phyloP scores from a whole-genome alignment of 805 yeast genomes.

The Wickerhamiella parazyma region DNA sequence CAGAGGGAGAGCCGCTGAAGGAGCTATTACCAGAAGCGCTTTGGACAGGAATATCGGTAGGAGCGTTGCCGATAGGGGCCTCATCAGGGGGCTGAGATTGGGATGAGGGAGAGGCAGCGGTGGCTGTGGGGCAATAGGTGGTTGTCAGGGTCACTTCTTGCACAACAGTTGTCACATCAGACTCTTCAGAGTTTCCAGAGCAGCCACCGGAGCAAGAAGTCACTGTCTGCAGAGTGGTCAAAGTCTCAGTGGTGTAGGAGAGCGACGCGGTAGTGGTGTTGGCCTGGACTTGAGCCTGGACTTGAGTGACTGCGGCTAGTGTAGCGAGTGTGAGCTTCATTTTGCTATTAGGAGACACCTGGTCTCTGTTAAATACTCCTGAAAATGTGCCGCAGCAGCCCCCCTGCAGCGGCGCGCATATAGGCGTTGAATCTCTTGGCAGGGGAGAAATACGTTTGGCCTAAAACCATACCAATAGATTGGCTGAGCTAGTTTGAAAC shows the following conservation, averaged over 20 bases:
- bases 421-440: no score
- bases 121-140: neutral
- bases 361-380: no score
- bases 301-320: neutral
- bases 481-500: no score
- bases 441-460: no score
- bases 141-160: neutral
- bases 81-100: neutral
- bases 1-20: neutral
- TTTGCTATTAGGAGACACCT: neutral
- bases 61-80: neutral
- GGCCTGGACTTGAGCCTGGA: neutral
- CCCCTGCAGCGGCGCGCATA: no score
- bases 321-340: neutral
- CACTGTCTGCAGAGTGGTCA: conserved; percentile 1
- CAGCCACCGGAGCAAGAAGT: neutral
- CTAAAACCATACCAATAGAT: no score
- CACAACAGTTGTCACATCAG: neutral
- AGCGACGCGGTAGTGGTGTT: neutral
- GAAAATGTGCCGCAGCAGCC: no score
- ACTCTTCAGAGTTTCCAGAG: neutral
- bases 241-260: neutral
- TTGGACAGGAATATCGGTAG: neutral
- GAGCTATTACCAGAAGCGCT: no score
- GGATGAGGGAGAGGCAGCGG: neutral